Conservation (phyloP, 257 asterid genomes). For the Ligustrum vulgare region DNA sequence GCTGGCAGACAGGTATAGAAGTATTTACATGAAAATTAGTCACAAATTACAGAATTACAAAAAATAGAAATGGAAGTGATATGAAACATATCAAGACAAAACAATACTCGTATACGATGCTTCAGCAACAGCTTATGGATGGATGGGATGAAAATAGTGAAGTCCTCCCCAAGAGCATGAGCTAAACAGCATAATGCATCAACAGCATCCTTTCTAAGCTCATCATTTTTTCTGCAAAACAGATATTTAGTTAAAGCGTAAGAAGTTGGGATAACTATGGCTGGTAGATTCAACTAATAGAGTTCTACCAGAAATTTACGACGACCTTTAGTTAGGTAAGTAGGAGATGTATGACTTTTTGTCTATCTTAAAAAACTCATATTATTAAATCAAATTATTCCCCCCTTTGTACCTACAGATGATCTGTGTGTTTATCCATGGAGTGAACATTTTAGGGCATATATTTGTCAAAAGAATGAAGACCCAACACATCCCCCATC, state of each 20-base stretch:
- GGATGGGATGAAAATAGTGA: slow-evolving; percentile 87
- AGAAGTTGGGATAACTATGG: slow-evolving; percentile 10
- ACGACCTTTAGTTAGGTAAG: not conserved
- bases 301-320: not conserved
- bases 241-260: slow-evolving; percentile 18
- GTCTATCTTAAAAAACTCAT: not conserved
- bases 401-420: not conserved
- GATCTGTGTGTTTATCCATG: not conserved
- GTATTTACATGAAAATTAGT: slow-evolving; percentile 11
- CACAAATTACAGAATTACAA: slow-evolving; percentile 15
- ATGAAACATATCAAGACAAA: slow-evolving; percentile 4
- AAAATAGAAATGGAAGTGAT: slow-evolving; percentile 2
- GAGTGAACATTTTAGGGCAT: not conserved
- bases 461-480: not conserved
- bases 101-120: slow-evolving; percentile 73
- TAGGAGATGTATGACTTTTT: not conserved
- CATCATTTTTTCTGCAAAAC: slow-evolving; percentile 78
- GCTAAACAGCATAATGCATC: slow-evolving; percentile 97
- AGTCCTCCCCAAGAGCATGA: slow-evolving; percentile 97
- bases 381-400: not conserved
- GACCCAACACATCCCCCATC: not conserved
- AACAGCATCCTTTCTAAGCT: slow-evolving; percentile 85
- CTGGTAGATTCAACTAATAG: not conserved
- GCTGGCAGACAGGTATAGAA: slow-evolving; percentile 46
- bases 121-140: slow-evolving; percentile 84